Base-by-base conservation (phyloP, 1,284 basidiomycete genomes). In the Ustilago crameri region DNA sequence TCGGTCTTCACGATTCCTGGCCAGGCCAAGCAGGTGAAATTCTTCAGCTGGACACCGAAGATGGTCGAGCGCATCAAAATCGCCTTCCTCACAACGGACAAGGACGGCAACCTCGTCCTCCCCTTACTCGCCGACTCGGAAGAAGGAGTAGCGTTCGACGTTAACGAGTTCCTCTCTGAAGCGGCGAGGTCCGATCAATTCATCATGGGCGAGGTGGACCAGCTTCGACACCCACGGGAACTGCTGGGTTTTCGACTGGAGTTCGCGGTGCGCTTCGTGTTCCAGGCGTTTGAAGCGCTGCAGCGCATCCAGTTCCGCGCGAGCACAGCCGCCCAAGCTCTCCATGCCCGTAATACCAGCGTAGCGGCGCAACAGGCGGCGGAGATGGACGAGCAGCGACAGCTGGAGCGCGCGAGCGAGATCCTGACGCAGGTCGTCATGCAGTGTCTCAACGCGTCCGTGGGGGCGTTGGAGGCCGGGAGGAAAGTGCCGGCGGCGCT, bases 1-100 rank as follows among this genome's bases (percentile, higher is more conserved):
- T 72, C 74, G 3, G 74, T 74, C 9, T 75, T 74, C 30, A 58
- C 66, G 3, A 49, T 65, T 5, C 61, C 60, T 9, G 65, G 53
- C 3, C 56, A 73, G 44, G 62, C 63, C 2, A 51, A 51, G 17
- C n/a, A 26, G 22, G 48, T 67, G 23, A 52, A 40, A 9, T 59
- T 60, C 56, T 56, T 37, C 48, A 62, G 59, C 27, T 72, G 63
- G 63, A 67, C 63, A 26, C 63, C 63, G 8, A 67, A 67, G 51
- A 60, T 66, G 55, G 51, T 72, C 3, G 63, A 62, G 15, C 37
- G 54, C 10, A 58, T 72, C 23, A 61, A 63, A 34, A 58, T 67
- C 17, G 54, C 52, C n/a, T 63, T 67, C 12, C 53, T 72, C 17
- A 55, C 48, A 7, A 53, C 59, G 3, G 51, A 56, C 32, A 35